These are phyloP conservation scores for Gracilariopsis chorda DNA, from an alignment of 23 red algal genomes.

Conservation along the genomic window DNA sequence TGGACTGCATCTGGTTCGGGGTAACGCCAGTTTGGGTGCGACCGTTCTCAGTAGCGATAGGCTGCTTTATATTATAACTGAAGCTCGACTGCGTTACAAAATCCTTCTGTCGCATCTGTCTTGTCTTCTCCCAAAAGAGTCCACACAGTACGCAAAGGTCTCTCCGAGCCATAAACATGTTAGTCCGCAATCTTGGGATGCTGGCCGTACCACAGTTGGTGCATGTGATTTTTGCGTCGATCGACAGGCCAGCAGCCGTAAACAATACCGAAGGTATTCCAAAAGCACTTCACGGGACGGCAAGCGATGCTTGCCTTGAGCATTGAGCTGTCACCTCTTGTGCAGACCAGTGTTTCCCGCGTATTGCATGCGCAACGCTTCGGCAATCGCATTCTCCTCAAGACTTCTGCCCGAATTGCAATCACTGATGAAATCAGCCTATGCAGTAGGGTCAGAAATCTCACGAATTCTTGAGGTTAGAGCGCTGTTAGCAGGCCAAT, in stretches of 20 bases:
- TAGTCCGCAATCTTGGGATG: not conserved
- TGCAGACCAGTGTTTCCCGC: conserved; percentile 9
- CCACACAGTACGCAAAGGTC: not conserved
- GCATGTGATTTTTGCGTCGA: not conserved
- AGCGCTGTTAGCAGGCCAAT: conserved; percentile 3
- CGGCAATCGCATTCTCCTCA: conserved; percentile 11
- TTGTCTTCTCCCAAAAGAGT: not conserved
- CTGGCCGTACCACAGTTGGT: not conserved
- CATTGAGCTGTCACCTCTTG: not conserved
- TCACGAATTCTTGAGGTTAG: too few relatives aligned
- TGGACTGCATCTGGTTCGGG: too few relatives aligned
- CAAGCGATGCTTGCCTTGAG: not conserved
- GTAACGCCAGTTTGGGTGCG: too few relatives aligned
- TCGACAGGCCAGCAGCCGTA: too few relatives aligned
- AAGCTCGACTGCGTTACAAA: not conserved
- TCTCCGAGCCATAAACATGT: not conserved
- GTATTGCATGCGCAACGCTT: conserved; percentile 7
- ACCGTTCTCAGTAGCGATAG: too few relatives aligned
- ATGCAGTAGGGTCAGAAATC: too few relatives aligned
- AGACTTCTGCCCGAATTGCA: not conserved
- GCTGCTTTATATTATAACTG: too few relatives aligned
- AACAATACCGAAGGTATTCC: too few relatives aligned
- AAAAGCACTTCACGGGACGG: too few relatives aligned
- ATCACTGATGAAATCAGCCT: not conserved
- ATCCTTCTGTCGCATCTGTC: not conserved